Base-by-base conservation (phyloP, 2,329 filamentous ascomycete genomes). In the Orbilia oligospora region DNA sequence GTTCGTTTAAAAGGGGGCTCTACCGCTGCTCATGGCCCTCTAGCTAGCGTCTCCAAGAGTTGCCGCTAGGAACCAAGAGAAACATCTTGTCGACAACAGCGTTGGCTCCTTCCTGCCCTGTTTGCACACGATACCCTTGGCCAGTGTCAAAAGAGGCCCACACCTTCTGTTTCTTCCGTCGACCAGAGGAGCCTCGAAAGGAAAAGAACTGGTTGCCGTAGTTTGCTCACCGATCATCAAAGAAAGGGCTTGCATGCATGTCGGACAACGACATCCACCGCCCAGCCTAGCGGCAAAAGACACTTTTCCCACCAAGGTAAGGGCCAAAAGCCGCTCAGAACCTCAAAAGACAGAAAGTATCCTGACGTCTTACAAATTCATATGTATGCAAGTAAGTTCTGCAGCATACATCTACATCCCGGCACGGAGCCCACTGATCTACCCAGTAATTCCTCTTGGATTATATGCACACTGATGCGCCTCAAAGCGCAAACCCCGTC, bases 321-420 rank as follows among this genome's bases (percentile, higher is more conserved):
- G 49, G 24, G 18, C 27, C 18, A 9, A 24, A 75, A 38, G 24
- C 58, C 70, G 51, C 49, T 58, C 33, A 18, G 46, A 41, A 38
- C 36, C 27, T 44, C 56, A 44, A 44, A 41, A 10, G 36, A 49
- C 30, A 49, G 38, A 41, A 46, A 36, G 38, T 55, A 41, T 51
- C 51, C 38, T 58, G 49, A 68, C 69, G 51, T 68, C 51, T 77
- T 69, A 69, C 71, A 56, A 76, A 53, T 65, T 63, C 30, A 53
- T 46, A 72, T 78, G 75, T 53, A 78, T 78, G 75, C 75, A 72
- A 69, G 75, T 78, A 67, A 78, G 68, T 78, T 67, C 30, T 72
- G 58, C 73, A 71, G 55, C 67, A 53, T 51, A 65, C 61, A 65
- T 30, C 24, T 49, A 18, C 38, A 65, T 48, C 46, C 41, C 61